Conservation (phyloP, 177 flowering plant species). For the Vitis hybrid region DNA sequence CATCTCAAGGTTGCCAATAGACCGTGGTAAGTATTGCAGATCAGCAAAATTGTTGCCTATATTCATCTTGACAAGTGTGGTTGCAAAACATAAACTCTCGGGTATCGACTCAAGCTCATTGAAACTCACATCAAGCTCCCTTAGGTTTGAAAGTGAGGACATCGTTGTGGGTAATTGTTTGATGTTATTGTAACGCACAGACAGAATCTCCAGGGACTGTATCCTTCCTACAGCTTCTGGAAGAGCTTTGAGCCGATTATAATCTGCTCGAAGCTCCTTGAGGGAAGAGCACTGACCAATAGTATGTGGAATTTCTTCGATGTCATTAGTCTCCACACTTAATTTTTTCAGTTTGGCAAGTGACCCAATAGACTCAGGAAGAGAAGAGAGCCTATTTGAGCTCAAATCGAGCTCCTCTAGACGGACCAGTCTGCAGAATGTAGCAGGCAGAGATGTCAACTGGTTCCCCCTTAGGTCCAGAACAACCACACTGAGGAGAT, state of each 20-base stretch:
- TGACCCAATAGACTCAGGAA: slow-evolving; percentile 71
- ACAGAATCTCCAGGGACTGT: slow-evolving; percentile 56
- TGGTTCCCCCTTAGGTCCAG: slow-evolving; percentile 68
- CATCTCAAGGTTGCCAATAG: slow-evolving; percentile 85
- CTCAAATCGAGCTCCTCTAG: slow-evolving; percentile 82
- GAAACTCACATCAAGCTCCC: slow-evolving; percentile 82
- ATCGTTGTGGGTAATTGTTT: slow-evolving; percentile 81
- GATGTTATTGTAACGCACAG: slow-evolving; percentile 79
- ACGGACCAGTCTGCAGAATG: slow-evolving; percentile 50
- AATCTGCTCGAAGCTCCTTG: slow-evolving; percentile 77
- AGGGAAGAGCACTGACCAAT: slow-evolving; percentile 73
- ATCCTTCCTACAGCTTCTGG: slow-evolving; percentile 93
- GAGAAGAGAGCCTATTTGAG: slow-evolving; percentile 50
- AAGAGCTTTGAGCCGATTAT: slow-evolving; percentile 80
- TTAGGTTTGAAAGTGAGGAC: slow-evolving; percentile 63
- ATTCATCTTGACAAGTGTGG: slow-evolving; percentile 74
- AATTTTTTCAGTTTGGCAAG: slow-evolving; percentile 62
- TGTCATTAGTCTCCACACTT: slow-evolving; percentile 65
- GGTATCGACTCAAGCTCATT: slow-evolving; percentile 91
- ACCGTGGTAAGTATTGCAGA: slow-evolving; percentile 61
- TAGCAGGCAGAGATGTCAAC: slow-evolving; percentile 55
- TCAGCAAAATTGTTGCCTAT: slow-evolving; percentile 88
- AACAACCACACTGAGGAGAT: slow-evolving; percentile 59
- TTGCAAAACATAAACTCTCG: slow-evolving; percentile 86
- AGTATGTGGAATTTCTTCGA: slow-evolving; percentile 82